Conservation (phyloP, 164 flowering plant species). For the Magnolia sinica region DNA sequence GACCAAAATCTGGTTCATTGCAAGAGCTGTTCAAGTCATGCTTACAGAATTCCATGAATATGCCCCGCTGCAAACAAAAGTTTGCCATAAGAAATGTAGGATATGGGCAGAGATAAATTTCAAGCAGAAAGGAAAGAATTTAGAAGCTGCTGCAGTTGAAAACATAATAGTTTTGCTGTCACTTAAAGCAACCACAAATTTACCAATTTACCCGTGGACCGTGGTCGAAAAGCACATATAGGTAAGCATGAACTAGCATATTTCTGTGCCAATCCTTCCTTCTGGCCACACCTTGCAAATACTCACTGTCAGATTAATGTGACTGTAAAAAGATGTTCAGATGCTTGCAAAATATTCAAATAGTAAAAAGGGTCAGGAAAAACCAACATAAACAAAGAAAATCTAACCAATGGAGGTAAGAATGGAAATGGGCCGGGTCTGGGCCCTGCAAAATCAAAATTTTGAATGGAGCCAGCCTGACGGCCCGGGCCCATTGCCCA, state of each 20-base stretch:
- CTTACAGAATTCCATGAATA: constrained; percentile 57
- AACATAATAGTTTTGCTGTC: neutral
- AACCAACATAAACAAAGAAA: neutral
- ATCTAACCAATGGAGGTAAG: neutral
- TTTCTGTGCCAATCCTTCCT: constrained; percentile 64
- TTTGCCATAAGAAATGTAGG: neutral
- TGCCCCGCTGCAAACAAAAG: constrained; percentile 53
- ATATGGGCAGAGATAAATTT: neutral
- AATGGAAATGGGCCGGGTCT: no score
- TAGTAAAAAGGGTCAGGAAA: neutral
- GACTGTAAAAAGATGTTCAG: neutral
- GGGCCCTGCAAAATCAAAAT: no score
- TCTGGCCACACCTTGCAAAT: constrained; percentile 55
- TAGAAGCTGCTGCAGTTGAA: neutral
- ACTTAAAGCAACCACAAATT: constrained; percentile 10
- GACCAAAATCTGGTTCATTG: constrained; percentile 25
- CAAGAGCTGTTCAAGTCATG: constrained; percentile 44
- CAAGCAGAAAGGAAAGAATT: neutral
- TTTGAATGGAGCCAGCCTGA: no score
- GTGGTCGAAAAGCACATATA: constrained; percentile 33
- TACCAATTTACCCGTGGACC: constrained; percentile 51
- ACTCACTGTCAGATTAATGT: constrained; percentile 27
- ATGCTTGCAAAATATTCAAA: neutral
- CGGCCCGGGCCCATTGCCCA: no score
- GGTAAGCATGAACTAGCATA: constrained; percentile 57